Evolutionary conservation across 345 rosid genomes (phyloP).

Genomic region (Isatis tinctoria): DNA sequence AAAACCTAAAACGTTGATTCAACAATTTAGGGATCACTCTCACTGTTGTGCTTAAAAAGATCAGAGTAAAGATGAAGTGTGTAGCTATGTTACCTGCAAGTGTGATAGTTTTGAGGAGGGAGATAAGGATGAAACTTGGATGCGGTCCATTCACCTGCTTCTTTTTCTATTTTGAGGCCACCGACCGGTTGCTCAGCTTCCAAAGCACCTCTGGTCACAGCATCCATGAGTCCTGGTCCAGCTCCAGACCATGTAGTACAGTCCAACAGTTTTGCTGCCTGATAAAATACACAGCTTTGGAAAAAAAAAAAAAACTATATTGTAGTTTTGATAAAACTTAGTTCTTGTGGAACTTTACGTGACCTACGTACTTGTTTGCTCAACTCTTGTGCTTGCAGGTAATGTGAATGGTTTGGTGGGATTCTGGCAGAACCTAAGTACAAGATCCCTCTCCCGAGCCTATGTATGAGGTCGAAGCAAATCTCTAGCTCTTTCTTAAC

Average conservation of each 20-base stretch:
- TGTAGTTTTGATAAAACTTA: neutral
- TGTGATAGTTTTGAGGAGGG: constrained; percentile 65
- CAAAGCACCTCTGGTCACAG: constrained; percentile 76
- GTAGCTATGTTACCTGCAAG: constrained; percentile 64
- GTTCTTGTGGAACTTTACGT: neutral
- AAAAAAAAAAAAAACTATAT: neutral
- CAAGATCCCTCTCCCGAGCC: constrained; percentile 78
- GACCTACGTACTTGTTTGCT: constrained; percentile 60
- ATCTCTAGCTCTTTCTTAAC: constrained; percentile 69
- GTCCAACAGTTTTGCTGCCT: constrained; percentile 77
- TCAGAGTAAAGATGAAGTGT: neutral
- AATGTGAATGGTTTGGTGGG: constrained; percentile 66
- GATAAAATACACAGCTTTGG: constrained; percentile 6
- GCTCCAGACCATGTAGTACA: constrained; percentile 96
- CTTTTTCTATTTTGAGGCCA: constrained; percentile 81
- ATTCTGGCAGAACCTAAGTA: constrained; percentile 89
- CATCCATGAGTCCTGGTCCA: constrained; percentile 98
- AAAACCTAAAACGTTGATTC: constrained; percentile 52
- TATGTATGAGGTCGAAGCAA: constrained; percentile 67
- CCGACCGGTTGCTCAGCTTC: constrained; percentile 73
- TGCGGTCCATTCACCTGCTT: constrained; percentile 91
- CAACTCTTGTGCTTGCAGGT: constrained; percentile 54
- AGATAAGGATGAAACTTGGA: constrained; percentile 82
- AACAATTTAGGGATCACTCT: neutral
- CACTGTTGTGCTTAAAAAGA: no score